Evolutionary conservation across 1,139 yeast genomes (phyloP), one percentile per base, ranked within the genome.

Genomic region (Suhomyces guaymorum): DNA sequence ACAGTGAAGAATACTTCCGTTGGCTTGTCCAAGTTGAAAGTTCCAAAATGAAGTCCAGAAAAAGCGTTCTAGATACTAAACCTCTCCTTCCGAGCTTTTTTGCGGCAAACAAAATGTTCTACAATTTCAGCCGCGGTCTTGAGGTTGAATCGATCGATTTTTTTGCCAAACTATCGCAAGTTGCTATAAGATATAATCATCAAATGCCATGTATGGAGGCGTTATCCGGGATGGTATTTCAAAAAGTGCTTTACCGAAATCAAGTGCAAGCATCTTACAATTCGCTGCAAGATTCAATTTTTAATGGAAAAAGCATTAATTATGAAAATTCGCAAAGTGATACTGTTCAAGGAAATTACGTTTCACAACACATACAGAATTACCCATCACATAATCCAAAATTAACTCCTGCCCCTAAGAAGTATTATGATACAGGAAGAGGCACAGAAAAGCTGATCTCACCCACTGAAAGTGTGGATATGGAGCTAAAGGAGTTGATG

Each of bases 331-430:
- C 42, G 15, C 42, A 42, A 15, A 29, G 41, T 20, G 32, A 46
- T 1, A 11, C 28, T 0, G 39, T 48, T 11, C 53, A 52, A 25
- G 59, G 58, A 1, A 44, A 55, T n/a, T 38, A 48, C 3, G 60
- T 61, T 1, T 48, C 48, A 15, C 33, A 41, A 17, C 57, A 57
- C 30, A 57, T 57, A 59, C 55, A 57, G 61, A 57, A 57, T 30
- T 52, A 28, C 26, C 53, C 54, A 3, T 61, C 61, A 1, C 54
- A 57, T 39, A 47, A 53, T 24, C 58, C 58, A 0, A 31, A 47
- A 14, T 61, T 61, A 4, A 20, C 28, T 9, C 59, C 59, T 7
- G 36, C 41, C 7, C 44, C n/a, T n/a, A n/a, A n/a, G n/a, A n/a
- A n/a, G n/a, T n/a, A n/a, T n/a, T n/a, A n/a, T n/a, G n/a, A n/a